Base-by-base conservation (phyloP, 306 rosid genomes). In the Quercus agrifolia region DNA sequence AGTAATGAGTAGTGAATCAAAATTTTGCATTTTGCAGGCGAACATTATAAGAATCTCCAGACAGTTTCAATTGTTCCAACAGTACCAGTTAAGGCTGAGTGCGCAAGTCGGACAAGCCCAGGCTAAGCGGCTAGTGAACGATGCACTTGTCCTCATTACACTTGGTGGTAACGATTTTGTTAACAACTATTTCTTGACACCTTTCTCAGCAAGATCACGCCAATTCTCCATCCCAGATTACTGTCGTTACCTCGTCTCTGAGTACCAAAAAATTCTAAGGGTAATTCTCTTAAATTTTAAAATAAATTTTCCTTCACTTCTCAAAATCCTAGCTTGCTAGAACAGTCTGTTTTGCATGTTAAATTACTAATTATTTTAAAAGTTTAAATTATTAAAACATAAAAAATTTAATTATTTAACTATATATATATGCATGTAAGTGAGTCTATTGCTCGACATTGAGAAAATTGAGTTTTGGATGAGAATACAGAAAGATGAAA, bases 121-220 rank as follows among this genome's bases (percentile, higher is more conserved):
- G 56, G 82, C 92, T 9, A 3, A 19, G 38, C 20, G 71, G 75
- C 80, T 88, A 0, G 91, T 89, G 67, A 82, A 86, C 0, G 81
- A 68, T 5, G 89, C 90, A 0, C 77, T 88, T 12, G 83, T 85
- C 31, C 84, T 89, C 25, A 83, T 91, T 13, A 89, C 97, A 2
- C 64, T 91, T 0, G 94, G 97, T 4, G 92, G 97, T 10, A 91
- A 91, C 56, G 92, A 91, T 79, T 89, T 83, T 14, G 91, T 91
- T 19, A 91, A 91, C 85, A 91, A 89, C 80, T 91, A 89, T 49
- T 91, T 89, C 66, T 19, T 77, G 41, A 76, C 78, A 5, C 93
- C 92, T 3, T 1, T 62, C 70, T 74, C 93, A 0, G 77, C 73
- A 2, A 79, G 97, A 64, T 86, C 89, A 15, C 90, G 81, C 59